Percentiles rank a stretch among this genome's conserved stretches.
phyloP scores from a whole-genome alignment of 2,329 filamentous ascomycete species.

The Zalaria sp. region DNA sequence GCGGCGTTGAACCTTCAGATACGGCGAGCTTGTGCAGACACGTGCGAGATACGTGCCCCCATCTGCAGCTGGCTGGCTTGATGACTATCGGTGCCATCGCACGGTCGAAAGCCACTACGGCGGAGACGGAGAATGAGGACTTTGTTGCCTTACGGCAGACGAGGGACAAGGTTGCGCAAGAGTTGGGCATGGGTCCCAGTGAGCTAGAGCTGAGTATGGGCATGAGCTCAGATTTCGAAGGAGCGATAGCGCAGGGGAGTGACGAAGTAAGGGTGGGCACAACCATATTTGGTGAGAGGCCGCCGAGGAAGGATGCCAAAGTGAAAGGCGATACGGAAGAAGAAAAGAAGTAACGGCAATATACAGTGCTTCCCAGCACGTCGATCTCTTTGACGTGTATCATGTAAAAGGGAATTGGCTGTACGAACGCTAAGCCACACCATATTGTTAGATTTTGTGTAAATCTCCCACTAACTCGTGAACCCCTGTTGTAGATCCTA shows the following conservation, averaged over 20 bases:
- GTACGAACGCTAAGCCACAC: too few species aligned
- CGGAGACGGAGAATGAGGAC: slow-evolving; percentile 81
- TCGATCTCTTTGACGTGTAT: background rate
- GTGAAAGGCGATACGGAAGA: slow-evolving; percentile 26
- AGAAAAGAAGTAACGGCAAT: slow-evolving; percentile 7
- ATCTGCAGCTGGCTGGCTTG: slow-evolving; percentile 62
- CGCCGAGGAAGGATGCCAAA: slow-evolving; percentile 65
- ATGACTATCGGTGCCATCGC: slow-evolving; percentile 98
- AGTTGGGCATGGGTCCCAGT: slow-evolving; percentile 40
- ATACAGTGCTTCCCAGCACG: background rate
- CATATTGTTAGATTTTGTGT: too few species aligned
- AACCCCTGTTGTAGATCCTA: too few species aligned
- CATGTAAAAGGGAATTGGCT: too few species aligned
- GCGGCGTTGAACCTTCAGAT: slow-evolving; percentile 57
- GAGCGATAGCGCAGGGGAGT: slow-evolving; percentile 70
- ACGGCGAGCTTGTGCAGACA: slow-evolving; percentile 53
- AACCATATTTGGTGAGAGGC: slow-evolving; percentile 80
- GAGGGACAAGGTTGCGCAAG: slow-evolving; percentile 53
- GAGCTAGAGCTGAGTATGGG: slow-evolving; percentile 88
- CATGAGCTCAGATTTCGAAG: slow-evolving; percentile 95
- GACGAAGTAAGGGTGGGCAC: slow-evolving; percentile 84
- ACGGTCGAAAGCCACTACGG: slow-evolving; percentile 54
- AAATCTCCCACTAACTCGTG: too few species aligned
- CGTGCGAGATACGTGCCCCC: slow-evolving; percentile 56
- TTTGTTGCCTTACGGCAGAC: slow-evolving; percentile 57